These are phyloP conservation scores for Rhizomucor pusillus DNA, from an alignment of 371 early-diverging fungal genomes.

Conservation along the genomic window DNA sequence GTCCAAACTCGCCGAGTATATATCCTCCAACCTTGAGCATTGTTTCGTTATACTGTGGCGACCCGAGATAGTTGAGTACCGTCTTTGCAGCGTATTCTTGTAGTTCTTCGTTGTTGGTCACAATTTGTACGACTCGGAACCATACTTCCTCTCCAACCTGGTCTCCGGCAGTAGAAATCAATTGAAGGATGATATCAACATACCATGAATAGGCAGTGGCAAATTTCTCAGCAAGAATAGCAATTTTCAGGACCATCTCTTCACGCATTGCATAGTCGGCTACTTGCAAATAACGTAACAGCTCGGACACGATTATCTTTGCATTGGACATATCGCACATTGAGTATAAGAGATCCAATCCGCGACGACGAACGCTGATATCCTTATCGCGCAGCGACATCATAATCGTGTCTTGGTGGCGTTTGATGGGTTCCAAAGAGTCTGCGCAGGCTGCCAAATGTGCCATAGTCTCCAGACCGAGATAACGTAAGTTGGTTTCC, in stretches of 20 bases:
- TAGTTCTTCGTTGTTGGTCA: conserved; percentile 88
- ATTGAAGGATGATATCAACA: conserved; percentile 93
- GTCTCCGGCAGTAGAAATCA: conserved; percentile 94
- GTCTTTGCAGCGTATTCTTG: conserved; percentile 92
- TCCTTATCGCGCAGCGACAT: conserved; percentile 92
- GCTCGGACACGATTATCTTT: conserved; percentile 84
- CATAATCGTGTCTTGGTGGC: conserved; percentile 88
- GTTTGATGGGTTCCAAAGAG: conserved; percentile 80
- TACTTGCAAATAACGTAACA: conserved; percentile 81
- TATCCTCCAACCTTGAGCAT: conserved; percentile 94
- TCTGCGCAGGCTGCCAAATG: conserved; percentile 89
- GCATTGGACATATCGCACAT: conserved; percentile 94
- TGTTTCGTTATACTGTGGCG: conserved; percentile 90
- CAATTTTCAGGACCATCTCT: conserved; percentile 97
- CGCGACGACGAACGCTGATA: conserved; percentile 92
- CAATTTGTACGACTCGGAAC: conserved; percentile 95
- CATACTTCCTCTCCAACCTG: conserved; percentile 96
- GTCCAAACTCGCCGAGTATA: conserved; percentile 95
- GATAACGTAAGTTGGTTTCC: conserved; percentile 94
- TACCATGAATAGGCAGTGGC: conserved; percentile 98
- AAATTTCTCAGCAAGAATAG: conserved; percentile 95
- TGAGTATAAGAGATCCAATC: conserved; percentile 93
- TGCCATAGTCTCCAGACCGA: conserved; percentile 96
- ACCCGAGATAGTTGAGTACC: conserved; percentile 74
- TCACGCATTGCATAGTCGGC: conserved; percentile 92